Base-by-base conservation (phyloP, 1,284 basidiomycete genomes). In the Apiotrichum porosum region DNA sequence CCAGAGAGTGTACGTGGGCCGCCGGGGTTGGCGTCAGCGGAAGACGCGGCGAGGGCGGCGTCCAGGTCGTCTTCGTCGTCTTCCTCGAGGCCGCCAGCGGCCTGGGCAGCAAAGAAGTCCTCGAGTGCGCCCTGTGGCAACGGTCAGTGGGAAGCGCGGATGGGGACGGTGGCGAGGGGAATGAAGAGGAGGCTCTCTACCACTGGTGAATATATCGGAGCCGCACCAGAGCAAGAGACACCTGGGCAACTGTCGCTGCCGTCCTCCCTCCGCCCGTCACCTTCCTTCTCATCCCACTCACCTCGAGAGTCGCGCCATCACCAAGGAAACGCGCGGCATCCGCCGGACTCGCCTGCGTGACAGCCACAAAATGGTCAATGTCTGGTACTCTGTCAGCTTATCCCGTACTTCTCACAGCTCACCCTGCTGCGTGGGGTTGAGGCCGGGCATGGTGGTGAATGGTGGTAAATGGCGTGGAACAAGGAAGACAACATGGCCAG, bases 351-450 rank as follows among this genome's bases (percentile, higher is more conserved):
- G 71, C 63, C 50, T 68, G 63, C 13, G 72, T 74, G 37, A 74
- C 63, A 19, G 63, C 64, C 22, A 69, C 59, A 37, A 74, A 74
- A 38, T 68, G 61, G 35, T 68, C 64, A 52, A 69, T 65, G 42
- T 71, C 70, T 70, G 51, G 18, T 18, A 19, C 35, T 10, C 9
- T 19, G 43, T 40, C 32, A 41, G 47, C 21, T 2, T 14, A n/a
- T 9, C n/a, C 26, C 37, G 13, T 15, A 36, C 3, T 22, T 8
- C 17, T 15, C 12, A 10, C 6, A 17, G 43, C 60, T 55, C 42
- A 66, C 66, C 66, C 49, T 66, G 49, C 42, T 61, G 56, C 38
- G 56, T 59, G 18, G 63, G 55, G 32, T 63, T 61, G 33, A 66
- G 54, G 26, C 62, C 64, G 42, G 64, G 61, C 66, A 68, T 68